These are phyloP conservation scores for Ogataea glucozyma DNA, from an alignment of 805 yeast species.

Conservation along the genomic window DNA sequence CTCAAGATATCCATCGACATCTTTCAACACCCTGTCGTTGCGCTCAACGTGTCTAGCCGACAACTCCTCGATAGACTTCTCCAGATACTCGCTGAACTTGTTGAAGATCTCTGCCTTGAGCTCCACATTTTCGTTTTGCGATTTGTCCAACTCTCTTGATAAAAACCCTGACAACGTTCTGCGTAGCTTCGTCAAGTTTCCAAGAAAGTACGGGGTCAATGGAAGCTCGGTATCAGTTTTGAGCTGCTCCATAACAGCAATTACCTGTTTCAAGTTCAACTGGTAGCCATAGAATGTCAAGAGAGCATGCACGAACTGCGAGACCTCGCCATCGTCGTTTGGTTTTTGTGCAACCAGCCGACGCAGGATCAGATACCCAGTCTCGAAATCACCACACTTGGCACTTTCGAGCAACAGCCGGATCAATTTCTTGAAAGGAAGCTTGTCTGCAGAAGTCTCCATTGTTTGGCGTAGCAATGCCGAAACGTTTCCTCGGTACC, in stretches of 20 bases:
- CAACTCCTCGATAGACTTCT: conserved; percentile 14
- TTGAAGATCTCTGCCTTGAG: conserved; percentile 14
- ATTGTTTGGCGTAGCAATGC: conserved; percentile 9
- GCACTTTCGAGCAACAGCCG: conserved; percentile 14
- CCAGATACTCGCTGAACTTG: conserved; percentile 19
- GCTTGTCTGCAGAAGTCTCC: background rate
- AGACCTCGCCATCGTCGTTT: conserved; percentile 12
- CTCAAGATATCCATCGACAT: conserved; percentile 13
- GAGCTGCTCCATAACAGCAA: conserved; percentile 18
- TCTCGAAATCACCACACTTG: conserved; percentile 11
- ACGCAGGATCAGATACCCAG: conserved; percentile 15
- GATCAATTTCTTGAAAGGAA: conserved; percentile 9
- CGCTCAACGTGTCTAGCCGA: conserved; percentile 6
- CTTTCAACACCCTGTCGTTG: conserved; percentile 8
- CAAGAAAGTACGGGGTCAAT: conserved; percentile 15
- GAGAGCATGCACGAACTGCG: conserved; percentile 17
- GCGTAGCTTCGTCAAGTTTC: conserved; percentile 7
- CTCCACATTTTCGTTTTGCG: background rate
- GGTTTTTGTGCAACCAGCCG: conserved; percentile 16
- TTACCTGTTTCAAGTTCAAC: conserved; percentile 16
- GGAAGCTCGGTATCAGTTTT: conserved; percentile 16
- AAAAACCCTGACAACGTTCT: conserved; percentile 1
- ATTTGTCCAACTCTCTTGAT: background rate
- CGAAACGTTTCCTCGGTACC: conserved; percentile 8
- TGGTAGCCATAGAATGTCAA: conserved; percentile 16